Base-by-base conservation (phyloP, 805 yeast genomes). In the Starmerella sirachaensis region DNA sequence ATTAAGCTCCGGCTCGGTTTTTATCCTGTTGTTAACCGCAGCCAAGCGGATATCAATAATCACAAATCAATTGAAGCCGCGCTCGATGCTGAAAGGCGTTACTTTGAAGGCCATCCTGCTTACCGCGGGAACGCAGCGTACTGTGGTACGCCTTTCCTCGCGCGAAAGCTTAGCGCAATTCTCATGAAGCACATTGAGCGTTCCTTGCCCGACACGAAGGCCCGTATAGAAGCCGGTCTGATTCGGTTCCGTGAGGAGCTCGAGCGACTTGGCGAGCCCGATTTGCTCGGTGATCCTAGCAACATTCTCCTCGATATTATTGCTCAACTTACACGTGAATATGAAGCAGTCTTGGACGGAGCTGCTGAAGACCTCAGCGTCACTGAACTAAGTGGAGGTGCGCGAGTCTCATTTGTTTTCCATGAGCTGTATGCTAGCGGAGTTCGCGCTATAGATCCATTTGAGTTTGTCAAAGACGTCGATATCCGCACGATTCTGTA, bases 81-180 rank as follows among this genome's bases (percentile, higher is more conserved):
- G 1, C 67, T 91, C 49, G 68, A 70, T 29, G 83, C 80, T 57
- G 98, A 91, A 64, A 70, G 69, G 41, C 60, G 66, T 22, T 91
- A 75, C 54, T 91, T 91, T 54, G 95, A 83, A 60, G 69, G 70
- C 49, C 98, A 91, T 60, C 77, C 94, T 6, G 75, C 94, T 17
- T 91, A 91, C 62, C 72, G 84, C 51, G 78, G 91, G 22, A 91
- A 88, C 58, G 88, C 96, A 6, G 93, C 83, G 55, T 88, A 76
- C 64, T 91, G 98, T 62, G 98, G 98, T 60, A 91, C 98, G n/a
- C 96, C 96, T 28, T 91, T 79, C 60, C 68, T 91, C 56, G 95
- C 97, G 36, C 81, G 84, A 58, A 83, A 85, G 61, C 72, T 91
- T 55, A 91, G 83, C 61, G 75, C 79, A 29, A 83, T 91, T 50